Percentiles rank a stretch among this genome's conserved stretches.
These are phyloP conservation scores for Polygonum aviculare DNA, from an alignment of 148 eudicot genomes.

Conservation along the genomic window DNA sequence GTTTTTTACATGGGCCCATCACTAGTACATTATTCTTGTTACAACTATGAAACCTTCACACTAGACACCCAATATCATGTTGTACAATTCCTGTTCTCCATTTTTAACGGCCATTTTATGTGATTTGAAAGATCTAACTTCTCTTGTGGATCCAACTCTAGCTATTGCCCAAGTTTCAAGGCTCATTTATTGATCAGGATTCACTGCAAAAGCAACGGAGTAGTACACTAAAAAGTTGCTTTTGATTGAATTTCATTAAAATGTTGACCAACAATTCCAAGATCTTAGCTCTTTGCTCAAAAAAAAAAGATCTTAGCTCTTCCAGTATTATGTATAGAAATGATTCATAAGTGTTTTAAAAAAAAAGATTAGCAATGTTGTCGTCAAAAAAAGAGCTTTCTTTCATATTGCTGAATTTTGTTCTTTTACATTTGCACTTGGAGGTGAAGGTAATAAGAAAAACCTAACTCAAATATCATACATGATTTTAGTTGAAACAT, in stretches of 20 bases:
- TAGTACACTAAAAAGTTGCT: conserved; percentile 1
- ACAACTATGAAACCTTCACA: not conserved
- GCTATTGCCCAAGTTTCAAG: not conserved
- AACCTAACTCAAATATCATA: not conserved
- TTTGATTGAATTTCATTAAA: not conserved
- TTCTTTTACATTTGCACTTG: not conserved
- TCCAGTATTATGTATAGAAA: not conserved
- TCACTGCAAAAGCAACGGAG: conserved; percentile 1
- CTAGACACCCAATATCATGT: not conserved
- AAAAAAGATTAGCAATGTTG: no score
- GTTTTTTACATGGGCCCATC: not conserved
- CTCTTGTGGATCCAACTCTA: not conserved
- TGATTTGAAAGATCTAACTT: not conserved
- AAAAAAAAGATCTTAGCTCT: not conserved
- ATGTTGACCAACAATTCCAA: not conserved
- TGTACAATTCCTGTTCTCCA: not conserved
- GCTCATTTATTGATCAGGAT: not conserved
- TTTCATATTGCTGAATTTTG: not conserved
- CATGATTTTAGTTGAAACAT: not conserved
- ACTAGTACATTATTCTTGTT: not conserved
- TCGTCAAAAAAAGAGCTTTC: not conserved
- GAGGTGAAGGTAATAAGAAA: not conserved
- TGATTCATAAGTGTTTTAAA: not conserved
- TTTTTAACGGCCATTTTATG: not conserved
- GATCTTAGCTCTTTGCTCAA: not conserved